These are phyloP conservation scores for Rhododendron mucronatum DNA, from an alignment of 148 eudicot species.

Conservation along the genomic window DNA sequence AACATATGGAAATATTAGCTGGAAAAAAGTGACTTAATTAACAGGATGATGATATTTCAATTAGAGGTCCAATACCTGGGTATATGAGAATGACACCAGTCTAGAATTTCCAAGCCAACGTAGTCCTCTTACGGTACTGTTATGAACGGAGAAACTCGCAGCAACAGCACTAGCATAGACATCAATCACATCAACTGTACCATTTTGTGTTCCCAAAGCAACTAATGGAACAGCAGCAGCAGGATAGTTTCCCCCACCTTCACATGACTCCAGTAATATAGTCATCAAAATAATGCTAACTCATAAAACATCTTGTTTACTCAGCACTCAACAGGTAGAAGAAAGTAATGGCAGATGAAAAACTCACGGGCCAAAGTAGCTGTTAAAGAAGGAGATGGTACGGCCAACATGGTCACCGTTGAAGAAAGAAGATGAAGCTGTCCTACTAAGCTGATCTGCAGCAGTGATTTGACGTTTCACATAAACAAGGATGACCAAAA, in stretches of 20 bases:
- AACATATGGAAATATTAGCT: background rate
- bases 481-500: conserved; percentile 10
- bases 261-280: conserved; percentile 10
- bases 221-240: conserved; percentile 97
- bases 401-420: conserved; percentile 85
- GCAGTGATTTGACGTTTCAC: conserved; percentile 9
- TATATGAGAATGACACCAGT: conserved; percentile 84
- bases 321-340: conserved; percentile 10
- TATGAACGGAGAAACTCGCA: conserved; percentile 76
- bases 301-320: background rate
- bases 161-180: conserved; percentile 91
- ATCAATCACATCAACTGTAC: conserved; percentile 78
- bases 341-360: conserved; percentile 17
- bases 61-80: conserved; percentile 43
- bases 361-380: conserved; percentile 95
- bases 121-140: conserved; percentile 75
- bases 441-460: conserved; percentile 84
- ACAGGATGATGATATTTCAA: background rate
- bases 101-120: conserved; percentile 98
- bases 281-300: conserved; percentile 9
- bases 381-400: conserved; percentile 95
- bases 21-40: background rate
- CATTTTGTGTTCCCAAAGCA: conserved; percentile 94
- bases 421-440: conserved; percentile 98
- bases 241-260: conserved; percentile 97